These are phyloP conservation scores for Paecilomyces niveus DNA, from an alignment of 2,329 filamentous ascomycete genomes.

Conservation along the genomic window DNA sequence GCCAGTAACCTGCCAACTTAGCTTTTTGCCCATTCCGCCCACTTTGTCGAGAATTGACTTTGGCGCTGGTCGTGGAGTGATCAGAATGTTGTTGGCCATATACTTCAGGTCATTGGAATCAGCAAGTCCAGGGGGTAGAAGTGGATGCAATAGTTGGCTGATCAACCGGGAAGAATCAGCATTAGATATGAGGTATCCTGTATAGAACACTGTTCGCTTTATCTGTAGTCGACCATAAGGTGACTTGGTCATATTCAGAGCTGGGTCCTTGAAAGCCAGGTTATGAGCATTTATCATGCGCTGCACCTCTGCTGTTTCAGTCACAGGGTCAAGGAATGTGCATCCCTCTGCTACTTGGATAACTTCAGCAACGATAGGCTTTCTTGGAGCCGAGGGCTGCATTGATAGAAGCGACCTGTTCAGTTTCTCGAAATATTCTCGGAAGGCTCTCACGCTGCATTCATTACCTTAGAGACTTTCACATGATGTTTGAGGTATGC, in stretches of 20 bases:
- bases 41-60: conserved; percentile 69
- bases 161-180: conserved; percentile 66
- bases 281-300: conserved; percentile 88
- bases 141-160: conserved; percentile 50
- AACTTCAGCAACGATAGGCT: conserved; percentile 68
- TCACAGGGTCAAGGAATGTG: conserved; percentile 66
- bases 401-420: conserved; percentile 53
- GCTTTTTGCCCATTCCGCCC: conserved; percentile 76
- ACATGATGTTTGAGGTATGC: neutral
- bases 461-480: neutral
- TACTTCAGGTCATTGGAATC: conserved; percentile 65
- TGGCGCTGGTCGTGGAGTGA: conserved; percentile 70
- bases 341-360: conserved; percentile 75
- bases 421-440: conserved; percentile 72
- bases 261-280: conserved; percentile 22
- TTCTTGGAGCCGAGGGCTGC: conserved; percentile 44
- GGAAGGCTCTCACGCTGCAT: conserved; percentile 65
- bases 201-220: conserved; percentile 84
- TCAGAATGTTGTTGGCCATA: conserved; percentile 85
- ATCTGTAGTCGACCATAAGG: conserved; percentile 55
- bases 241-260: conserved; percentile 32
- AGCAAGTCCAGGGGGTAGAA: conserved; percentile 54
- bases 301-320: conserved; percentile 77
- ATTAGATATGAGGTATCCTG: conserved; percentile 75
- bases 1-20: conserved; percentile 76